Base-by-base conservation (phyloP, 257 asterid genomes). In the Primulina huaijiensis region DNA sequence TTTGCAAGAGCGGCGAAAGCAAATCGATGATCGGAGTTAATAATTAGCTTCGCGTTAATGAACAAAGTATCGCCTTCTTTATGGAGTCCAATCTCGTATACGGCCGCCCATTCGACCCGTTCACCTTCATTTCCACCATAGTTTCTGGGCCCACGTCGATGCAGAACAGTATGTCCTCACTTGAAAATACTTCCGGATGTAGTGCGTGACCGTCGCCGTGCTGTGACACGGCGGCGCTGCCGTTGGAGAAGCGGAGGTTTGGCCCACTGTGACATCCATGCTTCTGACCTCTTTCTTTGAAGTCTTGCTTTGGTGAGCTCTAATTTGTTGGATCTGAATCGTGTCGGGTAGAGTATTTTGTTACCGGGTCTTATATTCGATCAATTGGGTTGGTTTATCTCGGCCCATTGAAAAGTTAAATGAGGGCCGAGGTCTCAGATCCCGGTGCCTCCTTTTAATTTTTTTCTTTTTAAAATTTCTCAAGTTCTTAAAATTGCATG, bases 91-190 rank as follows among this genome's bases (percentile, higher is more conserved):
- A 67, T 70, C 97, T 76, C 52, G 97, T 89, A 75, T 73, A 86
- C 67, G 92, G 95, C 62, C 96, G 82, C 11, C 99, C 95, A 46
- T 78, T 82, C 38, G 96, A 84, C 60, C 89, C 87, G 31, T 80
- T 73, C 55, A 87, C 82, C 82, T 87, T 89, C 96, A 90, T 90
- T 82, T 84, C 89, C 65, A 74, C 83, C 72, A 83, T 65, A 30
- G 96, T 82, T 76, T 93, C 99, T 6, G 88, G 88, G 30, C 94
- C 95, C 21, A 84, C 89, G 67, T 93, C 99, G 72, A 93, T 69
- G 83, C 99, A 93, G 79, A 93, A 90, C 0, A 93, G 83, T 65
- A 93, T 86, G 83, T 93, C 99, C 82, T 93, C 99, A 43, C 67
- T 65, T 7, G 87, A 78, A 16, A 84, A 77, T 74, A 80, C 85